Evolutionary conservation across 495 filamentous ascomycete genomes (phyloP).

Genomic region (Penicillium manginii): DNA sequence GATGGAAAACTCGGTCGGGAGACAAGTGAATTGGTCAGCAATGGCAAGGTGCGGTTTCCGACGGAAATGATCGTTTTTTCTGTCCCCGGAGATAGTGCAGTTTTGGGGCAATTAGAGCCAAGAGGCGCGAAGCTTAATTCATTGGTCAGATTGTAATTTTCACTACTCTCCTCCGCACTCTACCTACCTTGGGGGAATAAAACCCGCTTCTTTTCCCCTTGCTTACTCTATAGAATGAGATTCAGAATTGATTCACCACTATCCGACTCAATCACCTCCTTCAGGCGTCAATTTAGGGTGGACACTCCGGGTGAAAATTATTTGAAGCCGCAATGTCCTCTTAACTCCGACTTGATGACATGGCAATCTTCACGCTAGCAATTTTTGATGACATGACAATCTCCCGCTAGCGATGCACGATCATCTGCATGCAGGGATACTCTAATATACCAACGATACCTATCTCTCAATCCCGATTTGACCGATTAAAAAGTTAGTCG

Average conservation of each 20-base stretch:
- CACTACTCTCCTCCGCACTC: background rate
- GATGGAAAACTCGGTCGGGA: constrained; percentile 19
- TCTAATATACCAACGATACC: too few species aligned
- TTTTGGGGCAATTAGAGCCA: background rate
- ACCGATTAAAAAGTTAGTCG: too few species aligned
- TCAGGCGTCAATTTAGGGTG: too few species aligned
- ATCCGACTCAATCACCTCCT: too few species aligned
- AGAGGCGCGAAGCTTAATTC: constrained; percentile 1
- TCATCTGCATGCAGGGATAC: too few species aligned
- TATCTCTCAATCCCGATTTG: too few species aligned
- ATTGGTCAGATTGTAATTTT: background rate
- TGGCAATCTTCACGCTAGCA: background rate
- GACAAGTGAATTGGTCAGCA: constrained; percentile 23
- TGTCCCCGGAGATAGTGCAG: background rate
- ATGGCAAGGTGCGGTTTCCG: constrained; percentile 1
- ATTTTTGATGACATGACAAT: too few species aligned
- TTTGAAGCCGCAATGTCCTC: background rate
- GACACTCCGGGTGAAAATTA: too few species aligned
- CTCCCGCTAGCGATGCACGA: background rate
- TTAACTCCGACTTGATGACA: background rate
- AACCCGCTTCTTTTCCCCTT: background rate
- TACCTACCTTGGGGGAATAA: background rate
- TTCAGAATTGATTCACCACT: too few species aligned
- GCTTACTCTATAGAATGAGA: background rate
- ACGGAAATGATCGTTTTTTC: background rate